A percentile compares a stretch with the other conserved stretches of the same genome.
These are phyloP conservation scores for Rozella allomycis DNA, from an alignment of 371 early-diverging fungal genomes.

Conservation along the genomic window DNA sequence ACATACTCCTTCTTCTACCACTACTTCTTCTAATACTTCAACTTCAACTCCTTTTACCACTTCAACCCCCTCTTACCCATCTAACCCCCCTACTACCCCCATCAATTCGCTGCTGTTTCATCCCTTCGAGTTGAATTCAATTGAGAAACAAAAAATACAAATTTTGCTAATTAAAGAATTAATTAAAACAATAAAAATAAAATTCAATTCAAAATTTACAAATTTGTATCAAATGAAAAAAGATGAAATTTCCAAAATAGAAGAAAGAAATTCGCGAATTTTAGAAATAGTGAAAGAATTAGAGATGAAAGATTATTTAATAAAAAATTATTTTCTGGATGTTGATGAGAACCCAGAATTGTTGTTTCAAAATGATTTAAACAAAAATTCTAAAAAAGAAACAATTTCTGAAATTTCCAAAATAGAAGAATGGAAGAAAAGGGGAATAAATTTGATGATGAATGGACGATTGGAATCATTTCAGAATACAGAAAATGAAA, in stretches of 20 bases:
- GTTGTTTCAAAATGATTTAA: conserved; percentile 15
- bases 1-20: too few species aligned
- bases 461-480: conserved; percentile 19
- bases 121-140: conserved; percentile 20
- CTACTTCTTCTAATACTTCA: too few species aligned
- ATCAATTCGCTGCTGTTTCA: conserved; percentile 15
- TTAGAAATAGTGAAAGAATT: conserved; percentile 17
- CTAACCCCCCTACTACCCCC: too few species aligned
- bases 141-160: conserved; percentile 18
- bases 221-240: conserved; percentile 14
- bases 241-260: conserved; percentile 24
- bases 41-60: too few species aligned
- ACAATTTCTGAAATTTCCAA: conserved; percentile 1
- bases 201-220: conserved; percentile 20
- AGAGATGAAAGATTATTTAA: too few species aligned
- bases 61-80: too few species aligned
- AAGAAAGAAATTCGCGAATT: conserved; percentile 29
- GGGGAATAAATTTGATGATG: conserved; percentile 32
- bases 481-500: neutral
- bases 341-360: conserved; percentile 26
- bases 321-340: conserved; percentile 17
- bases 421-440: conserved; percentile 12
- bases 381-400: conserved; percentile 11
- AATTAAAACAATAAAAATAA: conserved; percentile 3
- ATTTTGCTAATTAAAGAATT: conserved; percentile 12